phyloP scores from a whole-genome alignment of 1,284 basidiomycete genomes.

The Inonotus hispidus region DNA sequence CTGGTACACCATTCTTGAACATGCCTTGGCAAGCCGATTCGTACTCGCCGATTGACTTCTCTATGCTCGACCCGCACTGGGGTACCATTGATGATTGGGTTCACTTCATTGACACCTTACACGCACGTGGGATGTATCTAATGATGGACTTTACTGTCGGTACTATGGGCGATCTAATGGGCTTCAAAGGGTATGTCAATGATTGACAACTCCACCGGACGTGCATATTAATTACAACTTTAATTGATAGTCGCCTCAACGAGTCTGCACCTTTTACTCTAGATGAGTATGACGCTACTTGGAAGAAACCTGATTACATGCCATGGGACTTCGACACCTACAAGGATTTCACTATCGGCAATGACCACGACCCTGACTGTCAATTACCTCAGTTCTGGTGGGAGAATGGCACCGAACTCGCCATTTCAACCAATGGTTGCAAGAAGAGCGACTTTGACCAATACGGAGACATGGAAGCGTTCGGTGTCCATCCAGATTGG shows the following conservation, averaged over 20 bases:
- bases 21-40: constrained; percentile 96
- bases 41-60: constrained; percentile 89
- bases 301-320: constrained; percentile 70
- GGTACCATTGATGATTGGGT: constrained; percentile 79
- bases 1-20: constrained; percentile 87
- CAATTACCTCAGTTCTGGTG: constrained; percentile 73
- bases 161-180: constrained; percentile 84
- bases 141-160: constrained; percentile 92
- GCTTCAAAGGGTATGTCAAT: constrained; percentile 71
- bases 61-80: constrained; percentile 86
- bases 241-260: constrained; percentile 62
- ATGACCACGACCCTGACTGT: constrained; percentile 70
- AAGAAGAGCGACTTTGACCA: constrained; percentile 83
- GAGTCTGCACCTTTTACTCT: constrained; percentile 72
- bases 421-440: constrained; percentile 62
- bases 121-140: constrained; percentile 80
- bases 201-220: too few relatives aligned
- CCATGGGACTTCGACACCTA: constrained; percentile 86
- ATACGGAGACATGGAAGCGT: constrained; percentile 92
- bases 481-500: constrained; percentile 93
- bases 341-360: constrained; percentile 67
- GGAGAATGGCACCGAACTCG: constrained; percentile 62
- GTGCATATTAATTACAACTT: neutral
- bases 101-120: constrained; percentile 66
- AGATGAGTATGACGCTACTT: constrained; percentile 67